Evolutionary conservation across 2,329 filamentous ascomycete species (phyloP).

Genomic region (Camillea tinctor): DNA sequence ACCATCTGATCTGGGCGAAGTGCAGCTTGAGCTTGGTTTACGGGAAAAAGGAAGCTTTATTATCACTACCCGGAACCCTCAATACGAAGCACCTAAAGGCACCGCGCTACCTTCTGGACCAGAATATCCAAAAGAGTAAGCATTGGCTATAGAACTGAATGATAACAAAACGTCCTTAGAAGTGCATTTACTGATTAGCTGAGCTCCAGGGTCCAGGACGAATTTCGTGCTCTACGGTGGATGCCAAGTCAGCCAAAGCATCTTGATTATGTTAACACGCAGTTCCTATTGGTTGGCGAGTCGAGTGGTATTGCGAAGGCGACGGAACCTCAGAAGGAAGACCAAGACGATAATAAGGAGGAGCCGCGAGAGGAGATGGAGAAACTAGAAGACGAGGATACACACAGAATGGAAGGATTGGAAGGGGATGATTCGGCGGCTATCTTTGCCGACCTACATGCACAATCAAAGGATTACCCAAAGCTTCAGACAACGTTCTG

Average conservation of each 20-base stretch:
- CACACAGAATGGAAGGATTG: conserved; percentile 59
- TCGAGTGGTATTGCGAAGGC: conserved; percentile 56
- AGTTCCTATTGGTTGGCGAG: conserved; percentile 78
- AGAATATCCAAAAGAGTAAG: conserved; percentile 69
- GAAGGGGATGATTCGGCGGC: conserved; percentile 44
- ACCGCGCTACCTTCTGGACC: conserved; percentile 63
- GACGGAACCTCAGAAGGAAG: conserved; percentile 52
- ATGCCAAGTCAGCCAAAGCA: conserved; percentile 69
- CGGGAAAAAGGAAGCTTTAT: conserved; percentile 72
- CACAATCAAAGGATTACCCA: conserved; percentile 59
- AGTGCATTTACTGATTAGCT: conserved; percentile 14
- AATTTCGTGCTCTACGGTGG: conserved; percentile 75
- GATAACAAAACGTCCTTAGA: background rate
- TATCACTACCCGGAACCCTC: conserved; percentile 77
- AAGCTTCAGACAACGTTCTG: conserved; percentile 59
- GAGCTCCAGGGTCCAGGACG: conserved; percentile 58
- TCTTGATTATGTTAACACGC: conserved; percentile 71
- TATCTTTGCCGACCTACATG: conserved; percentile 48
- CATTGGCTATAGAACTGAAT: conserved; percentile 2
- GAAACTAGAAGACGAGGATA: conserved; percentile 73
- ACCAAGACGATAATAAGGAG: conserved; percentile 59
- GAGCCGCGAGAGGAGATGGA: conserved; percentile 70
- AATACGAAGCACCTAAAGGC: conserved; percentile 62
- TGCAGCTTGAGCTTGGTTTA: conserved; percentile 75
- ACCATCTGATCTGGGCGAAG: conserved; percentile 64